phyloP scores from a whole-genome alignment of 179 eudicot species.

The Silene noctiflora region DNA sequence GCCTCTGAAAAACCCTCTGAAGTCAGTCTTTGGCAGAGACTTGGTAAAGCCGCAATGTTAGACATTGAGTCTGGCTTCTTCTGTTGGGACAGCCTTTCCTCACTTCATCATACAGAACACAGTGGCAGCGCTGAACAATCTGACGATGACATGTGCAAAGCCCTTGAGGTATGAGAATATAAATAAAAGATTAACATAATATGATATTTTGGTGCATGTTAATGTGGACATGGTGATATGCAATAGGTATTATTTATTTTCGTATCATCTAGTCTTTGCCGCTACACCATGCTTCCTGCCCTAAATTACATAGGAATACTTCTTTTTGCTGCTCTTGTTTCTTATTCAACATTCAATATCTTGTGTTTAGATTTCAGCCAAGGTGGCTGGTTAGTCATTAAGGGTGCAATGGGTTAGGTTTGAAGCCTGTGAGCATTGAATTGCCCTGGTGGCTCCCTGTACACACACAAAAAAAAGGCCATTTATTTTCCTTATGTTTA shows the following conservation, averaged over 20 bases:
- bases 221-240: neutral
- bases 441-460: too few relatives aligned
- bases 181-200: neutral
- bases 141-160: conserved; percentile 84
- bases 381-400: too few relatives aligned
- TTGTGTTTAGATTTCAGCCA: neutral
- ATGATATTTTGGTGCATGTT: neutral
- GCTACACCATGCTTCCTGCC: neutral
- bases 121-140: conserved; percentile 77
- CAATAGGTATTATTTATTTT: too few relatives aligned
- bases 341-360: neutral
- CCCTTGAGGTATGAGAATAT: conserved; percentile 63
- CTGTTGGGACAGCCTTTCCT: conserved; percentile 89
- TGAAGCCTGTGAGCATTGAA: too few relatives aligned
- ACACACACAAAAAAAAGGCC: too few relatives aligned
- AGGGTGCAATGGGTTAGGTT: too few relatives aligned
- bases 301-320: neutral
- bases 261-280: too few relatives aligned
- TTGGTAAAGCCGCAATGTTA: conserved; percentile 82
- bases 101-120: conserved; percentile 93
- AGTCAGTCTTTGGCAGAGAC: conserved; percentile 78
- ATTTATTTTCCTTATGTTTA: too few relatives aligned
- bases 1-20: conserved; percentile 59
- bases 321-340: neutral
- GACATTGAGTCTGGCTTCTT: conserved; percentile 82